Base-by-base conservation (phyloP, 441 rosid species). In the Arabidopsis lyrata region DNA sequence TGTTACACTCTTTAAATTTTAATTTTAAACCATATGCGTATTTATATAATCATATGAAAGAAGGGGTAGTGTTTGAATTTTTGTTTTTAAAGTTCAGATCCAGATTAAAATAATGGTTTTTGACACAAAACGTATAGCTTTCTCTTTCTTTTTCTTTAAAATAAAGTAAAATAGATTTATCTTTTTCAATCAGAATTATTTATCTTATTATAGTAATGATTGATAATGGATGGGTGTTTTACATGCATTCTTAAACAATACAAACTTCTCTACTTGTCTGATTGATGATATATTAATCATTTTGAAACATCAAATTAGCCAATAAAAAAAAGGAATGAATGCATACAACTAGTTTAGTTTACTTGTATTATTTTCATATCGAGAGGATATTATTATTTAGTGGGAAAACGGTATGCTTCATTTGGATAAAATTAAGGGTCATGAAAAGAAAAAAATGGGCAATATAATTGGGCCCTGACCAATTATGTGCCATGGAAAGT, bases 381-480 rank as follows among this genome's bases (percentile, higher is more conserved):
- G 22, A 14, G 22, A 65, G 14, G 6, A 35, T 32, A 32, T n/a
- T 32, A 32, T n/a, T 34, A 50, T 6, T n/a, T 27, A 10, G 34
- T 20, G 56, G 47, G 24, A 45, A 45, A 18, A 16, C 20, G 54
- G 15, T 35, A 52, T 39, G 50, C 13, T 15, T 29, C 16, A 6
- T 61, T n/a, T 42, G 56, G 48, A 63, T 22, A 72, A 54, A 20
- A 27, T 13, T 20, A 18, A 72, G 27, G 27, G 31, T 63, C n/a
- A 73, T 44, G 44, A 11, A 34, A 20, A 20, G 3, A n/a, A 16
- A 36, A 36, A 38, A 44, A 31, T 39, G 34, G 66, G 16, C n/a
- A 58, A n/a, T n/a, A n/a, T n/a, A n/a, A n/a, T 22, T 59, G 73
- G 68, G 63, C 3, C 78, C 20, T 42, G 56, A 39, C 72, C 72